phyloP scores from a whole-genome alignment of 345 rosid species.

The Moricandia moricandioides region DNA sequence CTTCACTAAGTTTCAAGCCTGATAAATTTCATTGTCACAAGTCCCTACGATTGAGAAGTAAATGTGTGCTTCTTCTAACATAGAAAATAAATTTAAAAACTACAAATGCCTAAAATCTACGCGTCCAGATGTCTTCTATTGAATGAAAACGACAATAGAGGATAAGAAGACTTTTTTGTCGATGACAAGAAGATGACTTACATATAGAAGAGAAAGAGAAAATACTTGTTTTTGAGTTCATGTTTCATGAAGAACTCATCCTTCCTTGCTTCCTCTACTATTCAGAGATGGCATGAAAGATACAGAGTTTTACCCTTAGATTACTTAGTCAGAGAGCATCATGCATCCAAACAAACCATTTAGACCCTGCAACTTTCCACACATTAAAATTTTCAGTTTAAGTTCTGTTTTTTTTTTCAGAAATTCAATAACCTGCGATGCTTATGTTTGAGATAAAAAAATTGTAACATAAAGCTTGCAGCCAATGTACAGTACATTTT shows the following conservation, averaged over 20 bases:
- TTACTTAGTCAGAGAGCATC: not conserved
- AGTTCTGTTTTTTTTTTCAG: not conserved
- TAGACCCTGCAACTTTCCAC: not conserved
- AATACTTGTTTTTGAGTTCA: not conserved
- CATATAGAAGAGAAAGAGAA: not conserved
- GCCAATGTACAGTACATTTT: not conserved
- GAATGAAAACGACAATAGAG: slow-evolving; percentile 9
- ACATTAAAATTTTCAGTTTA: not conserved
- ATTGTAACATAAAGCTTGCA: not conserved
- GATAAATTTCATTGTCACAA: slow-evolving; percentile 28
- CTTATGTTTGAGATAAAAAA: not conserved
- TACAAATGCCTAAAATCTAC: slow-evolving; percentile 12
- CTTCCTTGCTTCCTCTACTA: not conserved
- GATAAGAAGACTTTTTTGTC: slow-evolving; percentile 1
- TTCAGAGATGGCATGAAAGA: not conserved
- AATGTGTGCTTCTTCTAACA: slow-evolving; percentile 7
- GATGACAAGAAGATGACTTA: not conserved
- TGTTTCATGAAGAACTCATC: not conserved
- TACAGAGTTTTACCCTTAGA: not conserved
- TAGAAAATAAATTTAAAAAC: slow-evolving; percentile 6
- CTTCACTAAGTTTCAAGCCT: slow-evolving; percentile 7
- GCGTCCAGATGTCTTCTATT: slow-evolving; percentile 14
- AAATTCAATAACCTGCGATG: slow-evolving; percentile 9
- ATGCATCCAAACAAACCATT: not conserved
- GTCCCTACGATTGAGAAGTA: slow-evolving; percentile 17